Evolutionary conservation across 495 filamentous ascomycete species (phyloP), one percentile per base, ranked within the genome.

Genomic region (Rhizodiscina lignyota): DNA sequence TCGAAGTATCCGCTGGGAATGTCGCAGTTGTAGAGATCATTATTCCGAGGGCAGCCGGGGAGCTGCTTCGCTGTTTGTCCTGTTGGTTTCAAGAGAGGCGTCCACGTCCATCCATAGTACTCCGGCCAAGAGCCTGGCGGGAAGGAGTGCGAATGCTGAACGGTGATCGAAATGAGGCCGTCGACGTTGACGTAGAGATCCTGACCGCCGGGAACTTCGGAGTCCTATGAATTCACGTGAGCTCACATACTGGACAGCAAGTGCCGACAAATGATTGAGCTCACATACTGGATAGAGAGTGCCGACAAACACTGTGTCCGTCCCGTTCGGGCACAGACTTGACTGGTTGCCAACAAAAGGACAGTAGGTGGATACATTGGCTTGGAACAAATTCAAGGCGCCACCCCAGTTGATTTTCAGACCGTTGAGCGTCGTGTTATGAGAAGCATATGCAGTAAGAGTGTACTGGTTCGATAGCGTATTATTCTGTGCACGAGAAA

Each of bases 1-100:
- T 21, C 43, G 29, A 38, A 42, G 36, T 35, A 47, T n/a, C 40
- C 43, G 5, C 21, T 35, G 13, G 35, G 39, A 2, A 15, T 4
- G 11, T 18, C 29, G 28, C 43, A 47, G 27, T 42, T 37, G 32
- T 46, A 46, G 21, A 42, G n/a, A n/a, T n/a, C n/a, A n/a, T n/a
- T n/a, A 15, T 16, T 37, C 21, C 6, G 32, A 6, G 2, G 27
- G 17, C 20, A 38, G 22, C 15, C 11, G 8, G 11, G 6, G 13
- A 16, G 10, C 8, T 8, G 8, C 16, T 11, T 18, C 12, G n/a
- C n/a, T n/a, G n/a, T n/a, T 16, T 10, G 13, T 4, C 33, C 5
- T 21, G 15, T 19, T 8, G 6, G 12, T 16, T 5, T 4, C 4
- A 5, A 19, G n/a, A 35, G 33, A 8, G 42, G 27, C 15, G 32